A percentile compares a stretch with the other conserved stretches of the same genome.
These are phyloP conservation scores for Tanozyma kutaoensis DNA, from an alignment of 805 yeast species.

Conservation along the genomic window DNA sequence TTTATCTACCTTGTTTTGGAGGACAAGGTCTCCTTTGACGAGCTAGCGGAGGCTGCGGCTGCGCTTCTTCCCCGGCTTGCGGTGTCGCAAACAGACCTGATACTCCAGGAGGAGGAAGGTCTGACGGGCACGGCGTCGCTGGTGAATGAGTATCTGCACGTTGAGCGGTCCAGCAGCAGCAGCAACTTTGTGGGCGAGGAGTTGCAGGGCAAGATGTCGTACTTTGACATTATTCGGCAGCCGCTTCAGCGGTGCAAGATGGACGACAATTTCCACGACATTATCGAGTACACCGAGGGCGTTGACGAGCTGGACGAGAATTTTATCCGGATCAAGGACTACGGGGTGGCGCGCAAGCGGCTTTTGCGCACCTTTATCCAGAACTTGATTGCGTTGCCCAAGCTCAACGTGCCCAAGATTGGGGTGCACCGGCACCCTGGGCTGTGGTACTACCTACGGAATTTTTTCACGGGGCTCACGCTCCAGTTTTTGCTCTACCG, in stretches of 20 bases:
- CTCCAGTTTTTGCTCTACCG: constrained; percentile 15
- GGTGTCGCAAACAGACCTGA: constrained; percentile 1
- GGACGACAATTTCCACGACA: constrained; percentile 19
- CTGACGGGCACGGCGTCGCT: no score
- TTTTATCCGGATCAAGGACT: constrained; percentile 8
- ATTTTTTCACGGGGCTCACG: constrained; percentile 16
- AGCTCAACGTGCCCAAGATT: constrained; percentile 19
- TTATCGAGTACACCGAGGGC: constrained; percentile 9
- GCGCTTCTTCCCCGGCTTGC: constrained; percentile 1
- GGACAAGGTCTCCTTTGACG: constrained; percentile 14
- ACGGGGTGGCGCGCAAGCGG: constrained; percentile 11
- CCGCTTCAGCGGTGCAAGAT: no score
- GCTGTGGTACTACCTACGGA: constrained; percentile 24
- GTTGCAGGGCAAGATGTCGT: no score
- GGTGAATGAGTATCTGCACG: no score
- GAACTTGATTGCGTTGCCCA: constrained; percentile 16
- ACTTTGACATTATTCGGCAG: no score
- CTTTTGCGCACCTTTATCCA: constrained; percentile 15
- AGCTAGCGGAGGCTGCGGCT: constrained; percentile 13
- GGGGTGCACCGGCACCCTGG: constrained; percentile 27
- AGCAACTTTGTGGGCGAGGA: no score
- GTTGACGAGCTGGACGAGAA: constrained; percentile 3
- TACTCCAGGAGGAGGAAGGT: background rate
- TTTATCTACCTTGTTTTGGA: constrained; percentile 17
- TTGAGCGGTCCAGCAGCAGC: no score